Conservation (phyloP, 1,284 basidiomycete genomes). For the Mycosarcoma mackinlayi region DNA sequence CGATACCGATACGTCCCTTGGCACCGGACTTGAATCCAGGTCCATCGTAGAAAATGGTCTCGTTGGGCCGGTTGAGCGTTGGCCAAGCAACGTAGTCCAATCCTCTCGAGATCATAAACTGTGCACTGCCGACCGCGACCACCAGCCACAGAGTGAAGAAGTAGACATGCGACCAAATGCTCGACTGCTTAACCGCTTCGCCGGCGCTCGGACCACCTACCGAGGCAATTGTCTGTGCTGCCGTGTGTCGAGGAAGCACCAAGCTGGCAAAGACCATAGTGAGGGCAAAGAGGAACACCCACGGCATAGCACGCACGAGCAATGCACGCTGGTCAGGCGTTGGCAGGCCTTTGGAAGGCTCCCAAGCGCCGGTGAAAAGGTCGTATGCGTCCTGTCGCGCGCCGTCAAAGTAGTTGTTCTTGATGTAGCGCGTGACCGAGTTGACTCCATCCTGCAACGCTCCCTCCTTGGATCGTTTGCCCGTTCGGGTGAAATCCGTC, state of each 20-base stretch:
- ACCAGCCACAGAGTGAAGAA: slow-evolving; percentile 53
- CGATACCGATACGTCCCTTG: slow-evolving; percentile 47
- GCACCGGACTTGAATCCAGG: slow-evolving; percentile 62
- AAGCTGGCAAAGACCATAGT: slow-evolving; percentile 75
- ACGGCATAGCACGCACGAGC: slow-evolving; percentile 85
- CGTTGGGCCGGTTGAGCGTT: slow-evolving; percentile 60
- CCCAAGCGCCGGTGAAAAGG: slow-evolving; percentile 90
- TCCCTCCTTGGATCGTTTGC: slow-evolving; percentile 83
- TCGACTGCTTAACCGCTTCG: slow-evolving; percentile 11
- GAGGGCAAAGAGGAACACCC: slow-evolving; percentile 78
- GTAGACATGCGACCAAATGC: slow-evolving; percentile 17
- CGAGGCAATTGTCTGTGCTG: slow-evolving; percentile 19
- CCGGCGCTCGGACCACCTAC: slow-evolving; percentile 13
- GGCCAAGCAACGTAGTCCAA: slow-evolving; percentile 67
- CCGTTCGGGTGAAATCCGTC: slow-evolving; percentile 92
- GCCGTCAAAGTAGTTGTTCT: slow-evolving; percentile 98
- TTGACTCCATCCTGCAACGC: slow-evolving; percentile 88
- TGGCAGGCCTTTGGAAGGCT: slow-evolving; percentile 75
- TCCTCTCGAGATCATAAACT: slow-evolving; percentile 62
- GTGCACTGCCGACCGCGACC: slow-evolving; percentile 37
- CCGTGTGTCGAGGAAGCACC: slow-evolving; percentile 48
- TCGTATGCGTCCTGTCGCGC: slow-evolving; percentile 79
- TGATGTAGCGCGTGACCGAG: slow-evolving; percentile 85
- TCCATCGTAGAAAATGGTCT: slow-evolving; percentile 63
- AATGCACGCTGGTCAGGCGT: slow-evolving; percentile 83